Evolutionary conservation across 164 flowering plant species (phyloP), one percentile per base, ranked within the genome.

Genomic region (Brasenia schreberi): DNA sequence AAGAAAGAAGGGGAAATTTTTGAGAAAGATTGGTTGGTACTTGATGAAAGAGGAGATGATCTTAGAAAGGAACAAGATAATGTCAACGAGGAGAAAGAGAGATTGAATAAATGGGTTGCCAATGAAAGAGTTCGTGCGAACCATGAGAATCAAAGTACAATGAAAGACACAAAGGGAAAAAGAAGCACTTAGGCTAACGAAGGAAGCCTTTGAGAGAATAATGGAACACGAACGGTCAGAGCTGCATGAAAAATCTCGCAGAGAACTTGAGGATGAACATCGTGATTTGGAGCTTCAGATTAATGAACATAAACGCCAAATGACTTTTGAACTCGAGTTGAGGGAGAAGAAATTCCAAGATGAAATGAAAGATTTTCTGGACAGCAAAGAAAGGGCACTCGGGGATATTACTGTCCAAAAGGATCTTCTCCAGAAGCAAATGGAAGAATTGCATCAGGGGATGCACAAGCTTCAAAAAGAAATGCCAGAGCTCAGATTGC

Each of bases 11-110:
- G 79, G 68, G 80, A 74, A 65, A 90, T 68, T 43, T 90, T 92
- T 78, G 97, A 92, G 80, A 83, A 80, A 75, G 92, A 95, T 19
- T 95, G 97, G 97, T 92, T 86, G 74, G 82, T 68, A 4, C 66
- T 95, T 70, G 96, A 95, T 85, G 92, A 85, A 64, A 92, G 85
- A 72, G 80, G 77, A 71, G 79, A 79, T 71, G 80, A 67, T 61
- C 68, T 82, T 62, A 68, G 49, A 17, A 78, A 74, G 64, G 86
- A 82, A 65, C 73, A 78, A 6, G 74, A 66, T 64, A 67, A 70
- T 61, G 49, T 84, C 42, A 77, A 61, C 12, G 80, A 79, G 69
- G 87, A 88, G 74, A 89, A 75, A 71, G 79, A 74, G 14, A 77
- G 69, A 62, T 67, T 87, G 6, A 79, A 80, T 23, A 85, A 77